Evolutionary conservation across 371 early-diverging fungal species (phyloP).

Genomic region (Circinella umbellata): DNA sequence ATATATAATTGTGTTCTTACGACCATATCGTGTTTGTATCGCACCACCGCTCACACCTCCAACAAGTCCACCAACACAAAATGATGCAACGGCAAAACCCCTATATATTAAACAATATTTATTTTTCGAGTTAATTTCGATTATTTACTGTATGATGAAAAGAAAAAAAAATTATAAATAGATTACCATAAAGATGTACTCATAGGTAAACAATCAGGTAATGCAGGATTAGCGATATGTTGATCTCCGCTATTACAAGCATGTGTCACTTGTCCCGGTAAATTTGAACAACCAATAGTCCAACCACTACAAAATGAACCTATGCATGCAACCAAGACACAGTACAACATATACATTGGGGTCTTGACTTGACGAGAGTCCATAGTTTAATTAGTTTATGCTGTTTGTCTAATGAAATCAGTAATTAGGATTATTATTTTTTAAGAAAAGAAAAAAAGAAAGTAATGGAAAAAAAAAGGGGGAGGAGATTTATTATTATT

Average conservation of each 20-base stretch:
- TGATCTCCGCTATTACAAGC: conserved; percentile 30
- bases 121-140: background rate
- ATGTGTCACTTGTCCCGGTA: conserved; percentile 39
- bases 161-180: background rate
- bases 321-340: conserved; percentile 38
- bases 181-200: conserved; percentile 25
- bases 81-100: conserved; percentile 63
- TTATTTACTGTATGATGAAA: background rate
- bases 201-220: conserved; percentile 39
- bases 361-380: conserved; percentile 42
- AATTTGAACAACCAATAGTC: conserved; percentile 50
- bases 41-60: conserved; percentile 66
- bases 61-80: conserved; percentile 67
- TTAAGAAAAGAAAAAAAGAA: background rate
- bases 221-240: conserved; percentile 17
- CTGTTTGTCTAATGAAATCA: background rate
- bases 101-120: conserved; percentile 23
- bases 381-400: background rate
- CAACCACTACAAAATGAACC: conserved; percentile 47
- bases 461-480: no score
- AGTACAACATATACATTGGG: conserved; percentile 47
- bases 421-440: background rate
- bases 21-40: conserved; percentile 59
- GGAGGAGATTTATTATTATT: no score
- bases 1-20: conserved; percentile 59